A percentile compares a stretch with the other conserved stretches of the same genome.
phyloP scores from a whole-genome alignment of 371 early-diverging fungal genomes.

The Aphelidium insulamus region DNA sequence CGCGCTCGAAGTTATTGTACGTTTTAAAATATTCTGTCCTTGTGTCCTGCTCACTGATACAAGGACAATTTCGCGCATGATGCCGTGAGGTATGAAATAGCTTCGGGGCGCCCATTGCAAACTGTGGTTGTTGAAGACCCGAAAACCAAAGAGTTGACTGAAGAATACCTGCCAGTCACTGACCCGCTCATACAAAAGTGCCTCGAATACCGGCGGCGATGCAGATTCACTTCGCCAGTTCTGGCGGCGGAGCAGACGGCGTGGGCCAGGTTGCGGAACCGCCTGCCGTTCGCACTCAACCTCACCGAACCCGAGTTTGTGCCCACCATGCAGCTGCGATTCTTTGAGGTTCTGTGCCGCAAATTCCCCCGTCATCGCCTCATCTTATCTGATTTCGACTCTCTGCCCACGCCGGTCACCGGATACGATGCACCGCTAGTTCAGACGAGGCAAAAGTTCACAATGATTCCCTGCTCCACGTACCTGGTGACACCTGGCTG shows the following conservation, averaged over 20 bases:
- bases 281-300: constrained; percentile 64
- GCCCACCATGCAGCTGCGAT: constrained; percentile 60
- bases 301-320: constrained; percentile 63
- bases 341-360: constrained; percentile 43
- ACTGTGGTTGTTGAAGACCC: constrained; percentile 57
- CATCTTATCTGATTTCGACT: constrained; percentile 67
- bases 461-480: constrained; percentile 81
- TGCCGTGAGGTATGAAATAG: constrained; percentile 57
- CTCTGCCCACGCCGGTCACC: constrained; percentile 51
- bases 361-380: constrained; percentile 75
- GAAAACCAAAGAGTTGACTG: constrained; percentile 57
- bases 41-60: neutral
- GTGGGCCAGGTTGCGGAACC: constrained; percentile 15
- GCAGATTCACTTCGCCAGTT: constrained; percentile 37
- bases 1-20: constrained; percentile 77
- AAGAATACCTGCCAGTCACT: constrained; percentile 51
- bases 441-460: constrained; percentile 65
- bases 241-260: constrained; percentile 20
- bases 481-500: constrained; percentile 91
- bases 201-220: constrained; percentile 26
- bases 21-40: constrained; percentile 6
- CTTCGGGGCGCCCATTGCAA: constrained; percentile 44
- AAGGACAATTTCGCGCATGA: constrained; percentile 91
- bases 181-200: constrained; percentile 53
- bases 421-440: constrained; percentile 81